These are phyloP conservation scores for Diplotaxis tenuifolia DNA, from an alignment of 345 rosid species.

Conservation along the genomic window DNA sequence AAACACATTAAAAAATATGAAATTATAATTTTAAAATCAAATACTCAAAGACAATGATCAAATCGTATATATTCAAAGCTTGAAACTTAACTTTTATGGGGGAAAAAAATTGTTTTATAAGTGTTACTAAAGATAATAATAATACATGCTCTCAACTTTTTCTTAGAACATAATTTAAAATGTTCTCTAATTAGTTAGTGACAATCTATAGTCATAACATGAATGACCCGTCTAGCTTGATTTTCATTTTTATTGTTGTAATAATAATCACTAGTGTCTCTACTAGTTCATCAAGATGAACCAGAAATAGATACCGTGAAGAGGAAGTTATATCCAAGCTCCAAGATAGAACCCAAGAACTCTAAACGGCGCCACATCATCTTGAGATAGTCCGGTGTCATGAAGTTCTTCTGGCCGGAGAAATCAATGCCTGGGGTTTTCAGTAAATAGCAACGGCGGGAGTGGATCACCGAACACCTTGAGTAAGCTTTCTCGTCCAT, in stretches of 20 bases:
- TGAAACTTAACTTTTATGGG: too few relatives aligned
- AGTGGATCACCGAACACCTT: constrained; percentile 43
- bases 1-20: not conserved
- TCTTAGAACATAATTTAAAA: too few relatives aligned
- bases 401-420: constrained; percentile 40
- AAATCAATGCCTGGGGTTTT: constrained; percentile 22
- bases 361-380: constrained; percentile 63
- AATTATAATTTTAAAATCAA: too few relatives aligned
- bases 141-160: not conserved
- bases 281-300: not conserved
- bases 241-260: too few relatives aligned
- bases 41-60: too few relatives aligned
- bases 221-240: too few relatives aligned
- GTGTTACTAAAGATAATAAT: too few relatives aligned
- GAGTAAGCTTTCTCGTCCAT: constrained; percentile 44
- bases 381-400: constrained; percentile 43
- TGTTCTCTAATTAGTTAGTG: not conserved
- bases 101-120: too few relatives aligned
- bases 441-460: constrained; percentile 41
- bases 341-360: constrained; percentile 41
- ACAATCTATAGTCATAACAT: not conserved
- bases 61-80: too few relatives aligned
- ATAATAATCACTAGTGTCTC: too few relatives aligned
- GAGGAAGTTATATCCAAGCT: constrained; percentile 53
- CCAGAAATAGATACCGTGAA: constrained; percentile 44